Base-by-base conservation (phyloP, 805 yeast genomes). In the Schwanniomyces sp. region DNA sequence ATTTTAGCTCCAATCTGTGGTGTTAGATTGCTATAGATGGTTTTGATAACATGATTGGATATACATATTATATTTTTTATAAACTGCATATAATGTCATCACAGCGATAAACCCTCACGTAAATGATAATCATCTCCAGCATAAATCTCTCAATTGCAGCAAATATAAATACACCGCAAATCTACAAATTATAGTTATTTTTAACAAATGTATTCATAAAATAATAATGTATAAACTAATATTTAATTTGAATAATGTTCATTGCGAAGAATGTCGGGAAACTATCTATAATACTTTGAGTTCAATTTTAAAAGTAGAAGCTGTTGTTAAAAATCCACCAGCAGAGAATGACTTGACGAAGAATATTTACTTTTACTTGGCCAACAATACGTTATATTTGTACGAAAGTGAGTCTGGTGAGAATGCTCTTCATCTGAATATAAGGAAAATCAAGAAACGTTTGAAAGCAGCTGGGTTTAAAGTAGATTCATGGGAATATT, bases 211-310 rank as follows among this genome's bases (percentile, higher is more conserved):
- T 21, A 14, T 37, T 11, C 2, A 17, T 28, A 11, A 10, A 16
- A 21, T 6, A 16, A 21, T 6, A 28, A 64, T 65, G 66, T 61
- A 63, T 37, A 58, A 52, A 42, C 50, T 63, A 39, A 49, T 45
- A 18, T 30, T 61, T 18, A 47, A 46, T 17, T 52, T 81, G 34
- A 68, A 65, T 3, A 82, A 84, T 51, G 69, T 82, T 34, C 87
- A 82, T 57, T 83, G 88, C 56, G 66, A 64, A 2, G 77, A 76
- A 34, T 83, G 88, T 55, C 78, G 74, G 49, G 52, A 52, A 3
- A 59, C 72, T 10, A 67, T 82, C 17, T 52, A 54, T 14, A 45
- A 52, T 6, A 49, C 63, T 1, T 48, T 79, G 11, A 41, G 62
- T 4, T 47, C 56, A 11, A 44, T 56, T 25, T 61, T 62, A 21